Base-by-base conservation (phyloP, 768 basidiomycete genomes). In the Trametes villosa region DNA sequence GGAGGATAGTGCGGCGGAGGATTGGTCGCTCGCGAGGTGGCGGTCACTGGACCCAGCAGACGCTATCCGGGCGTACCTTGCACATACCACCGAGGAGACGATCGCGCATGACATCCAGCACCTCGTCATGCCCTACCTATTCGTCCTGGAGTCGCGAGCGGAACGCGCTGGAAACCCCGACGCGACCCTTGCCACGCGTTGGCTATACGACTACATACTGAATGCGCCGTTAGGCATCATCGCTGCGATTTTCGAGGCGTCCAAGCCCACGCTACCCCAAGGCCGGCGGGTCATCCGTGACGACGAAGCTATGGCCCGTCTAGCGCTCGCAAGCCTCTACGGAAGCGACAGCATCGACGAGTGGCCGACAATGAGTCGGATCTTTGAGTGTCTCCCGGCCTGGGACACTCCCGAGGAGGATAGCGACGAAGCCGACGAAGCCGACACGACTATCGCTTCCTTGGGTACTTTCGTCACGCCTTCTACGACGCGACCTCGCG, bases 331-430 rank as follows among this genome's bases (percentile, higher is more conserved):
- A 8, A 89, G 88, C 67, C 75, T 98, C 24, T 99, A 99, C 63
- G 94, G 94, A 15, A 90, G 84, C 67, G 81, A 86, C 60, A 83
- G 82, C 56, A 75, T 88, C 33, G 79, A 85, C 59, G 81, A 87
- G 65, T 96, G 92, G 93, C 69, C 85, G 0, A 86, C 79, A 4
- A 98, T 97, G 95, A 92, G 89, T 65, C 78, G 80, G 31, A 92
- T 99, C 51, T 98, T 99, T 72, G 96, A 99, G 71, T 99, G 96
- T 70, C 80, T 98, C 31, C 96, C 96, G 0, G 96, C 89, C 3
- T 97, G 96, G 93, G 87, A 86, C 57, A 77, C 86, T 9, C 63
- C 78, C 4, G 71, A 72, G 41, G 81, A 80, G n/a, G 83, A 80
- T 40, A 84, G 87, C 47, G 80, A 81, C 41, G 83, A 91, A 59